phyloP scores from a whole-genome alignment of 1,139 yeast species.

The Cylindricascospora bacillispora region DNA sequence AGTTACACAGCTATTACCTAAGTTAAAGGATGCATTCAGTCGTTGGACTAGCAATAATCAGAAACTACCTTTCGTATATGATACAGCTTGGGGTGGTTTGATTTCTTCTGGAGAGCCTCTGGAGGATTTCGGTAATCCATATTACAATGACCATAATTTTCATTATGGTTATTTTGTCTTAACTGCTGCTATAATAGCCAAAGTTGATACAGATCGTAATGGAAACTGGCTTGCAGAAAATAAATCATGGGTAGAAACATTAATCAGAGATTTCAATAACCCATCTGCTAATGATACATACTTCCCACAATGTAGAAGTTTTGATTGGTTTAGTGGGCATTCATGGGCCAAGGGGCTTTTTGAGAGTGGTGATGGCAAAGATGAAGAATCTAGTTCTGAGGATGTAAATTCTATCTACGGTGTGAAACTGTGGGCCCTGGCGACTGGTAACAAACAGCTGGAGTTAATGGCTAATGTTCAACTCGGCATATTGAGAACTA shows the following conservation, averaged over 20 bases:
- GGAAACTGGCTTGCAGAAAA: slow-evolving; percentile 39
- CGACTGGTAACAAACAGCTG: slow-evolving; percentile 40
- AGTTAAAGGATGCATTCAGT: slow-evolving; percentile 45
- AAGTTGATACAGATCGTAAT: slow-evolving; percentile 36
- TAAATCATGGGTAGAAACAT: slow-evolving; percentile 43
- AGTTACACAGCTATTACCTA: slow-evolving; percentile 36
- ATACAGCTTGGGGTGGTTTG: slow-evolving; percentile 61
- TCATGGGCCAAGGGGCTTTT: slow-evolving; percentile 74
- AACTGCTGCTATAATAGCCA: slow-evolving; percentile 53
- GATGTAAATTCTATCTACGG: slow-evolving; percentile 67
- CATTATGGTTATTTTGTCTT: slow-evolving; percentile 71
- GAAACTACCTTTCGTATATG: slow-evolving; percentile 48
- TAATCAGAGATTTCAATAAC: slow-evolving; percentile 60
- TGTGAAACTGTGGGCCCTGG: slow-evolving; percentile 55
- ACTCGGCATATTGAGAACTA: slow-evolving; percentile 43
- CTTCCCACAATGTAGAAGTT: slow-evolving; percentile 66
- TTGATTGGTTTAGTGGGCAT: slow-evolving; percentile 72
- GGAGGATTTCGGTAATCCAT: slow-evolving; percentile 63
- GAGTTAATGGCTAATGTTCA: slow-evolving; percentile 47
- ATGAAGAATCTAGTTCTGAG: slow-evolving; percentile 67
- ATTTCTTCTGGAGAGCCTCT: slow-evolving; percentile 46
- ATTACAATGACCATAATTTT: slow-evolving; percentile 72
- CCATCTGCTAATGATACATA: slow-evolving; percentile 41
- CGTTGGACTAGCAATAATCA: slow-evolving; percentile 46
- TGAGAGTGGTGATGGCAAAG: slow-evolving; percentile 66